phyloP scores from a whole-genome alignment of 2,329 filamentous ascomycete species.

The Aschersonia sp. region DNA sequence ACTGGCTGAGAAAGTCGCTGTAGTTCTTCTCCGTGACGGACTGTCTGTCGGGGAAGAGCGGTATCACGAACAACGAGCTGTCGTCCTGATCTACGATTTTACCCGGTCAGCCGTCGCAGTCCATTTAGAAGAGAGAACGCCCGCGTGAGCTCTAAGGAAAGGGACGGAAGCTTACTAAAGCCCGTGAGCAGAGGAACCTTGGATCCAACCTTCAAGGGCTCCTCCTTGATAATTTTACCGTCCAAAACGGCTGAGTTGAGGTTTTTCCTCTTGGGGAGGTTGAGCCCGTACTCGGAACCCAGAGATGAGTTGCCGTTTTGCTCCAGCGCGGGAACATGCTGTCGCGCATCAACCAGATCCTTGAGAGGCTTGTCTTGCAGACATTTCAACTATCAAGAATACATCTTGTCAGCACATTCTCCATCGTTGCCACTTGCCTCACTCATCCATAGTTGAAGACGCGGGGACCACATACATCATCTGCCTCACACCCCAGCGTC shows the following conservation, averaged over 20 bases:
- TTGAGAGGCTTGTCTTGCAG: neutral
- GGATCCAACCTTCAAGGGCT: slow-evolving; percentile 3
- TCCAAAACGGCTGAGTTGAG: slow-evolving; percentile 1
- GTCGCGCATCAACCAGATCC: neutral
- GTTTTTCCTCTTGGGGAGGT: slow-evolving; percentile 1
- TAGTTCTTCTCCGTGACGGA: slow-evolving; percentile 6
- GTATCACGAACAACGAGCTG: slow-evolving; percentile 5
- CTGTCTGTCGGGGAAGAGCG: neutral
- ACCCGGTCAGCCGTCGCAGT: slow-evolving; percentile 4
- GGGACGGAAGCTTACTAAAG: neutral
- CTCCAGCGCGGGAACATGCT: neutral
- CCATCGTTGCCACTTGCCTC: too few species aligned
- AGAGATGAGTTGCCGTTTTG: neutral
- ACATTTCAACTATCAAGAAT: neutral
- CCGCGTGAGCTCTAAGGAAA: neutral
- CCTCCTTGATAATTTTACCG: neutral
- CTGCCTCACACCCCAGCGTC: slow-evolving; percentile 3
- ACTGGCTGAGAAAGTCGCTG: slow-evolving; percentile 4
- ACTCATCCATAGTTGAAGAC: too few species aligned
- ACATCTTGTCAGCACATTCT: neutral
- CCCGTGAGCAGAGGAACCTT: slow-evolving; percentile 6
- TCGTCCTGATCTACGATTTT: slow-evolving; percentile 3
- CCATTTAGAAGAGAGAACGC: neutral
- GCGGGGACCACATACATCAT: neutral
- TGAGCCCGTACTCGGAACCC: neutral